Conservation (phyloP, 1,139 yeast species). For the Magnusiomyces magnusii region DNA sequence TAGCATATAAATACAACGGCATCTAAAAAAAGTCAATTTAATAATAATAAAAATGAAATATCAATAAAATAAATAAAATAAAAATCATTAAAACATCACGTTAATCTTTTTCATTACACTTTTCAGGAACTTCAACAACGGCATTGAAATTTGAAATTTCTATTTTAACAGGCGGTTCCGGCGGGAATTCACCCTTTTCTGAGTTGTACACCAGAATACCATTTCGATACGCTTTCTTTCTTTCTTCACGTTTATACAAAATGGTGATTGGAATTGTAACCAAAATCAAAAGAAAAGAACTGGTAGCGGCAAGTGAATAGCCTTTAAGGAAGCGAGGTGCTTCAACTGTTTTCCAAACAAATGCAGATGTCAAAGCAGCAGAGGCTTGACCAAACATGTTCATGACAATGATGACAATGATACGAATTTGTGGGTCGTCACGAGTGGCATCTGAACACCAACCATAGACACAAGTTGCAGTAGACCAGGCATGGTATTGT, state of each 20-base stretch:
- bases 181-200: slow-evolving; percentile 12
- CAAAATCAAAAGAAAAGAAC: slow-evolving; percentile 43
- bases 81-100: too few relatives aligned
- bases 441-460: slow-evolving; percentile 20
- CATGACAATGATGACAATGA: slow-evolving; percentile 36
- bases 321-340: slow-evolving; percentile 48
- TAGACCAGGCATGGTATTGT: slow-evolving; percentile 42
- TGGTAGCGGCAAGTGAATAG: slow-evolving; percentile 45
- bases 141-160: too few relatives aligned
- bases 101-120: too few relatives aligned
- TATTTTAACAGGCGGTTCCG: too few relatives aligned
- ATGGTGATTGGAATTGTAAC: slow-evolving; percentile 49
- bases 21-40: too few relatives aligned
- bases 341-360: slow-evolving; percentile 43
- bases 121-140: too few relatives aligned
- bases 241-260: slow-evolving; percentile 53
- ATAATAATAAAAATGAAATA: too few relatives aligned
- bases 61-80: too few relatives aligned
- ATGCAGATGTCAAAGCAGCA: slow-evolving; percentile 21
- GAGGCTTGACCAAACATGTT: slow-evolving; percentile 36
- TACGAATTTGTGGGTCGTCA: slow-evolving; percentile 33
- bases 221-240: slow-evolving; percentile 42
- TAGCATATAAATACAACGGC: too few relatives aligned
- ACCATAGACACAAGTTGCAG: slow-evolving; percentile 32
- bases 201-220: slow-evolving; percentile 33